Conservation (phyloP, 345 rosid genomes). For the Citrus unshiu region DNA sequence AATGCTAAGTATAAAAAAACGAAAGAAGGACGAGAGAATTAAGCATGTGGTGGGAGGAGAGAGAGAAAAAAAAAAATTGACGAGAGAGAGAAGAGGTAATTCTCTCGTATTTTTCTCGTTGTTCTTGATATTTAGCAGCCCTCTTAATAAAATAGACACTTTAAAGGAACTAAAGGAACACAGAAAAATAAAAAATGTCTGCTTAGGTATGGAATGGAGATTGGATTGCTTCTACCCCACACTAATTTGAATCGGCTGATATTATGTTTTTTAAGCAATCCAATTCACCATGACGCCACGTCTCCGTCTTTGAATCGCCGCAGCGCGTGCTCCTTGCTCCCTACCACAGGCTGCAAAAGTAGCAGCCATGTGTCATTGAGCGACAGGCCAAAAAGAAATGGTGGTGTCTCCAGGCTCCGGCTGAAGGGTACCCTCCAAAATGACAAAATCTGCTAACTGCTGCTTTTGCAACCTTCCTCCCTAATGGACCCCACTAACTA, state of each 20-base stretch:
- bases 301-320: background rate
- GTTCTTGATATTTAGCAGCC: too few species aligned
- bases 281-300: background rate
- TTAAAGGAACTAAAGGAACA: too few species aligned
- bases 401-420: conserved; percentile 17
- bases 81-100: too few species aligned
- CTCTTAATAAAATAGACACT: background rate
- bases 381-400: conserved; percentile 11
- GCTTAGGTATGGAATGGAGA: background rate
- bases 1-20: too few species aligned
- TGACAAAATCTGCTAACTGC: background rate
- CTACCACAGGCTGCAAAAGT: conserved; percentile 12
- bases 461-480: background rate
- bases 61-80: too few species aligned
- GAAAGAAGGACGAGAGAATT: too few species aligned
- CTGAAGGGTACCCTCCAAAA: conserved; percentile 21
- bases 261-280: background rate
- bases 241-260: background rate
- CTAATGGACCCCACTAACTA: background rate
- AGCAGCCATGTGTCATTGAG: conserved; percentile 4
- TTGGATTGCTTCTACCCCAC: background rate
- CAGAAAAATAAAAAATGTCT: too few species aligned
- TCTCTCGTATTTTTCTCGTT: too few species aligned
- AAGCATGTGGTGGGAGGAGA: too few species aligned
- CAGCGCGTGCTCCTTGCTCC: background rate